Conservation (phyloP, 345 rosid species). For the Sisymbrium irio region DNA sequence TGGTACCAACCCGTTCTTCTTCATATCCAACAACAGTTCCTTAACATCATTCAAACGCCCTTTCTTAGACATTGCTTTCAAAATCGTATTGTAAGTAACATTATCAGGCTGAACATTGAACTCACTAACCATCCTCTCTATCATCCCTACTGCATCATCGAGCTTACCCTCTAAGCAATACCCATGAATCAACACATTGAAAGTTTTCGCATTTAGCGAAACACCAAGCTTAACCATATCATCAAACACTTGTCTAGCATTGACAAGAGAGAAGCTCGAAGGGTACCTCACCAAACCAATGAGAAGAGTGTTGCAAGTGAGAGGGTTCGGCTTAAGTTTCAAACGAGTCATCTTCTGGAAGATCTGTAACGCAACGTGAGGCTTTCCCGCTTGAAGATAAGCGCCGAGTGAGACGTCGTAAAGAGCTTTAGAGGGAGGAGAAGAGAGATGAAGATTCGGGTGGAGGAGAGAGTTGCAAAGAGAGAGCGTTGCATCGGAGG, state of each 20-base stretch:
- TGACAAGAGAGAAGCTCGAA: conserved; percentile 48
- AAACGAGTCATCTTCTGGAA: conserved; percentile 63
- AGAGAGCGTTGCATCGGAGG: conserved; percentile 43
- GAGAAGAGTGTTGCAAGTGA: conserved; percentile 70
- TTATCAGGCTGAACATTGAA: conserved; percentile 59
- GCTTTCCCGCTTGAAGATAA: conserved; percentile 53
- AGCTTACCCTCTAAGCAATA: conserved; percentile 65
- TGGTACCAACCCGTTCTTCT: conserved; percentile 55
- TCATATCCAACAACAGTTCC: conserved; percentile 69
- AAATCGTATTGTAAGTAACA: conserved; percentile 66
- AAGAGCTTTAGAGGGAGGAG: conserved; percentile 44
- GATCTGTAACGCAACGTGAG: conserved; percentile 65
- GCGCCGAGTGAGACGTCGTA: conserved; percentile 59
- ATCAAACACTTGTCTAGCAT: conserved; percentile 52
- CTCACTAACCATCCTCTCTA: conserved; percentile 52
- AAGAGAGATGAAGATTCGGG: conserved; percentile 32
- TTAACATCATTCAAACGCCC: conserved; percentile 68
- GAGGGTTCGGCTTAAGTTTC: conserved; percentile 52
- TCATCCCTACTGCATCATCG: conserved; percentile 45
- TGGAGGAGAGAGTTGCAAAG: conserved; percentile 56
- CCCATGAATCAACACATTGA: conserved; percentile 68
- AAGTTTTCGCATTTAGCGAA: conserved; percentile 44
- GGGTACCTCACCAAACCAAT: conserved; percentile 65
- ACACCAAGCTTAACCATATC: conserved; percentile 55
- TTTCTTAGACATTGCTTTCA: conserved; percentile 68